These are phyloP conservation scores for Globisporangium spiculum DNA, from an alignment of 352 stramenopile species.

Conservation along the genomic window DNA sequence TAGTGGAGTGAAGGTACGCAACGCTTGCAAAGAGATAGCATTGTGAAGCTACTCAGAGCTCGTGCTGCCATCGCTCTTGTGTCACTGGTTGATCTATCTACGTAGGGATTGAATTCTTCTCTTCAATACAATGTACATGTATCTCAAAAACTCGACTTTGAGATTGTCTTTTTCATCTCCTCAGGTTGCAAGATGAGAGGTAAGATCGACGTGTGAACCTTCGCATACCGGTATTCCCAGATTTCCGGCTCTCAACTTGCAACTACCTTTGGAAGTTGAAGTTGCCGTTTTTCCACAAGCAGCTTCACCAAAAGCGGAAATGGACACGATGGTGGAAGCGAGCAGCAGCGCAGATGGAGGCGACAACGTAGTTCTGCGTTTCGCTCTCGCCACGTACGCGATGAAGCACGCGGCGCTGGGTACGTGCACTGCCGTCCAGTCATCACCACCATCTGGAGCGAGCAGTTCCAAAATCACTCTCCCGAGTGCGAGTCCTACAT, in stretches of 20 bases:
- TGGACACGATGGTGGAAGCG: slow-evolving; percentile 1
- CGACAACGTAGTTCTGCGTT: slow-evolving; percentile 23
- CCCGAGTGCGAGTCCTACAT: background rate
- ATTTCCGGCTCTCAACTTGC: background rate
- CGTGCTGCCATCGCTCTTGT: background rate
- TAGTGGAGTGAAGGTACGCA: background rate
- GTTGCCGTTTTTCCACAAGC: slow-evolving; percentile 15
- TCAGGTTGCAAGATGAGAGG: background rate
- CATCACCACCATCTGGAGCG: background rate
- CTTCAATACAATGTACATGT: background rate
- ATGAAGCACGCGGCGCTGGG: slow-evolving; percentile 19
- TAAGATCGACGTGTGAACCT: too few species aligned
- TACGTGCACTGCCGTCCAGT: background rate
- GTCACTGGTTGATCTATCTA: too few species aligned
- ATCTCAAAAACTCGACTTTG: background rate
- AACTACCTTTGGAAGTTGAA: slow-evolving; percentile 20
- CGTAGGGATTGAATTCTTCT: background rate
- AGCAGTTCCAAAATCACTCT: background rate
- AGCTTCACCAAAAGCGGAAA: background rate
- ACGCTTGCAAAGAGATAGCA: background rate
- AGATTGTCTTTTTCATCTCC: background rate
- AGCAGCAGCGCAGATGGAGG: background rate
- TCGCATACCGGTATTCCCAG: background rate
- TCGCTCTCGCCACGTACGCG: slow-evolving; percentile 29
- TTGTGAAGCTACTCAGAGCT: background rate